A percentile compares a stretch with the other conserved stretches of the same genome.
Conservation (phyloP, 2,329 filamentous ascomycete genomes). For the Fusarium pseudograminearum region DNA sequence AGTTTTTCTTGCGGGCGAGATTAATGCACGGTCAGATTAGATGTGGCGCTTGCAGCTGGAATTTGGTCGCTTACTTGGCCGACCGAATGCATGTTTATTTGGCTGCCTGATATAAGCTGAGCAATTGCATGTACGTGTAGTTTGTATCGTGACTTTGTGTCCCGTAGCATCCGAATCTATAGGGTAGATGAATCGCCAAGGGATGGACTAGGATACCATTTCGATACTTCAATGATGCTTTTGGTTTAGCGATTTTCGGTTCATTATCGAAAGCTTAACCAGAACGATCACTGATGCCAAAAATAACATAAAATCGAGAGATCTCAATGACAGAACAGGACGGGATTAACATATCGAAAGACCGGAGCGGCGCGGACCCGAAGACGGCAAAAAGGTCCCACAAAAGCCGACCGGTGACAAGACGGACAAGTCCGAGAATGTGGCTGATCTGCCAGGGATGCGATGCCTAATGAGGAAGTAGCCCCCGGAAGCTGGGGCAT, state of each 20-base stretch:
- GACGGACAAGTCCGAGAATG: constrained; percentile 28
- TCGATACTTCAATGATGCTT: background rate
- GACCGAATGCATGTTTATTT: background rate
- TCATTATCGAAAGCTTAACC: background rate
- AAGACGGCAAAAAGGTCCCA: constrained; percentile 25
- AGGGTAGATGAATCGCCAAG: constrained; percentile 21
- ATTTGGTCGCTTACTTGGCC: background rate
- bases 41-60: background rate
- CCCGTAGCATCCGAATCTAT: constrained; percentile 4
- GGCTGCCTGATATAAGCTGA: background rate
- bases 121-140: background rate
- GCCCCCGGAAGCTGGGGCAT: constrained; percentile 2
- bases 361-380: constrained; percentile 41
- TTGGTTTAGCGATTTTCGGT: background rate
- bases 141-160: constrained; percentile 3
- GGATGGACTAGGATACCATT: background rate
- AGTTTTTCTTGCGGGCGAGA: constrained; percentile 3
- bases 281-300: constrained; percentile 18
- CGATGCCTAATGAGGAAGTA: constrained; percentile 26
- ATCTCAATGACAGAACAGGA: constrained; percentile 7
- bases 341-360: constrained; percentile 10
- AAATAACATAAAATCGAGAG: constrained; percentile 27
- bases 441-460: constrained; percentile 27
- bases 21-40: constrained; percentile 20
- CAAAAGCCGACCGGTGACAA: constrained; percentile 23